Percentiles rank a stretch among this genome's conserved stretches.
These are phyloP conservation scores for Carex kokanica DNA, from an alignment of 176 grass and related monocot species.

Conservation along the genomic window DNA sequence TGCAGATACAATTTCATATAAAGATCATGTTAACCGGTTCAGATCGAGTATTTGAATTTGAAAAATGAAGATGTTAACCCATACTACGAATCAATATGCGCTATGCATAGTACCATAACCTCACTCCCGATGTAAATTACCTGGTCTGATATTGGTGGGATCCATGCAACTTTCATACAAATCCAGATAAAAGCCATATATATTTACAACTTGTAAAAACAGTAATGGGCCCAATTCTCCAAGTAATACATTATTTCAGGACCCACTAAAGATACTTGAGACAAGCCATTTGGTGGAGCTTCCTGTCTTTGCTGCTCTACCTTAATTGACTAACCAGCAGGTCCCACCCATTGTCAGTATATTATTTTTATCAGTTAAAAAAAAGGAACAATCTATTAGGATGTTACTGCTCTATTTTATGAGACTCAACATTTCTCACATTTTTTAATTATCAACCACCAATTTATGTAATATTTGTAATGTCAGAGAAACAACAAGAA, in stretches of 20 bases:
- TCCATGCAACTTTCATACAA: not conserved
- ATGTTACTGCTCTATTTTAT: not conserved
- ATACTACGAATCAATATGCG: no score
- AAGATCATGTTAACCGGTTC: no score
- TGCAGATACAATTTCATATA: no score
- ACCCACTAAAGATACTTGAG: not conserved
- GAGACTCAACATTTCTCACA: not conserved
- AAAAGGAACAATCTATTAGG: not conserved
- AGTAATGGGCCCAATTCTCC: not conserved
- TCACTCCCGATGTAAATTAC: not conserved
- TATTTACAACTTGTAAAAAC: not conserved
- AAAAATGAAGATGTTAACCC: no score
- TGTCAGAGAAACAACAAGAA: no score
- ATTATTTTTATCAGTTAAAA: not conserved
- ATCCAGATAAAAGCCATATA: not conserved
- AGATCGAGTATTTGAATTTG: no score
- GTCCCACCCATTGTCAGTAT: not conserved
- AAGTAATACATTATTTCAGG: not conserved
- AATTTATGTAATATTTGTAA: not conserved
- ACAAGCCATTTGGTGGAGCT: slow-evolving; percentile 1
- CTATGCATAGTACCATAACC: no score
- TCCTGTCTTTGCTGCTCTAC: not conserved
- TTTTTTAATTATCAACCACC: not conserved
- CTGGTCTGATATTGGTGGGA: not conserved
- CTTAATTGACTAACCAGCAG: not conserved